A percentile compares a stretch with the other conserved stretches of the same genome.
Evolutionary conservation across 306 rosid species (phyloP).

Genomic region (Ammopiptanthus mongolicus): DNA sequence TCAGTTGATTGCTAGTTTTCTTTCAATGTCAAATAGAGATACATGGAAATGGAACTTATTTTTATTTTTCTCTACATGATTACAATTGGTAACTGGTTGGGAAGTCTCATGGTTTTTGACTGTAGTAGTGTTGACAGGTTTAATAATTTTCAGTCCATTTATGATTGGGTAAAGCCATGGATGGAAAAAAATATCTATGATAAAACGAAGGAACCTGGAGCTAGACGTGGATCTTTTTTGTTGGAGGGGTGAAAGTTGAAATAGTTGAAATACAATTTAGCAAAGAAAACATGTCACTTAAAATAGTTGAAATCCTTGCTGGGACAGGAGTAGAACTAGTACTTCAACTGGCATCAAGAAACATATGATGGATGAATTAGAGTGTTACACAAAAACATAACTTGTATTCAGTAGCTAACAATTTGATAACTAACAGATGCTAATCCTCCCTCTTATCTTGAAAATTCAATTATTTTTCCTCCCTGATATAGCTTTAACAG

Average conservation of each 20-base stretch:
- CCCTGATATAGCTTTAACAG: conserved; percentile 18
- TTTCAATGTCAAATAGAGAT: not conserved
- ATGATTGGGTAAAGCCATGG: not conserved
- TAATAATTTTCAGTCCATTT: not conserved
- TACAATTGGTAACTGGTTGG: not conserved
- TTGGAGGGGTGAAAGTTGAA: too few species aligned
- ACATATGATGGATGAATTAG: too few species aligned
- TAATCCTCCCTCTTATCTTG: too few species aligned
- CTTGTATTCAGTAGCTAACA: too few species aligned
- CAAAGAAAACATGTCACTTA: too few species aligned
- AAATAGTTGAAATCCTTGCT: too few species aligned
- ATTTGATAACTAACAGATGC: too few species aligned
- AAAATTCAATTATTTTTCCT: not conserved
- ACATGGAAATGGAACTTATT: not conserved
- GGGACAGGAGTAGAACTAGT: too few species aligned
- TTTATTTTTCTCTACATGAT: not conserved
- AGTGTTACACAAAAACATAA: too few species aligned
- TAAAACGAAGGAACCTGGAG: not conserved
- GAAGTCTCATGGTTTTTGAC: not conserved
- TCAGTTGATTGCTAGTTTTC: not conserved
- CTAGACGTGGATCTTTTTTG: not conserved
- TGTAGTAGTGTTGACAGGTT: not conserved
- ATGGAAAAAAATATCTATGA: not conserved
- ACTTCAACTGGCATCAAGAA: too few species aligned
- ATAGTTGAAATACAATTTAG: too few species aligned